Evolutionary conservation across 148 eudicot genomes (phyloP).

Genomic region (Rhododendron ferrugineum): DNA sequence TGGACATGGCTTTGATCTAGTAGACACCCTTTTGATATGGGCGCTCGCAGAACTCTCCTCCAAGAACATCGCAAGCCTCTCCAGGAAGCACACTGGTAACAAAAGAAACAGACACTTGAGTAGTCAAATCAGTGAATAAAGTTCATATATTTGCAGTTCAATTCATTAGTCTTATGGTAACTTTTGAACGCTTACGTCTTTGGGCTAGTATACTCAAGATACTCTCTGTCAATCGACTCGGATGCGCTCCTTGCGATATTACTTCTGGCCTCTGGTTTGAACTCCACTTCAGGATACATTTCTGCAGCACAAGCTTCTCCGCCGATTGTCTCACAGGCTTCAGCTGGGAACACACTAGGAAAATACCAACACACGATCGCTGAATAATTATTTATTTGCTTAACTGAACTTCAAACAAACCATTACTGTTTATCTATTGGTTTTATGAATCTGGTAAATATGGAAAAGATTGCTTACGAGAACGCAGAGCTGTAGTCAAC

Average conservation of each 20-base stretch:
- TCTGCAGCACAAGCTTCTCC: conserved; percentile 50
- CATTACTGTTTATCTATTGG: too few species aligned
- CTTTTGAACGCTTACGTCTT: conserved; percentile 31
- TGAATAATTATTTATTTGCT: not conserved
- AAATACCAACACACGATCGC: not conserved
- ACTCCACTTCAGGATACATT: conserved; percentile 52
- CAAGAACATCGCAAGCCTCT: conserved; percentile 70
- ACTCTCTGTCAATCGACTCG: conserved; percentile 46
- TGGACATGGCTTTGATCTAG: conserved; percentile 6
- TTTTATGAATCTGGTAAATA: not conserved
- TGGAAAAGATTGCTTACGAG: conserved; percentile 34
- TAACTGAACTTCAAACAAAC: too few species aligned
- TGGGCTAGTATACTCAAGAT: conserved; percentile 43
- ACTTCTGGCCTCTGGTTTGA: conserved; percentile 18
- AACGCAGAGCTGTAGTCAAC: conserved; percentile 42
- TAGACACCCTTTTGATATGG: conserved; percentile 37
- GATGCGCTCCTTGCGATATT: not conserved
- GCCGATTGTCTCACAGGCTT: conserved; percentile 68
- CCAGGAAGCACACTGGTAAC: conserved; percentile 47
- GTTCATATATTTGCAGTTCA: not conserved
- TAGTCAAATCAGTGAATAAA: not conserved
- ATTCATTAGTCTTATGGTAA: not conserved
- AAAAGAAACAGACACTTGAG: not conserved
- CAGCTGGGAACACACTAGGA: conserved; percentile 60
- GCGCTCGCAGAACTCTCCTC: conserved; percentile 65